phyloP scores from a whole-genome alignment of 169 alveolate species.

The Theileria sp. region DNA sequence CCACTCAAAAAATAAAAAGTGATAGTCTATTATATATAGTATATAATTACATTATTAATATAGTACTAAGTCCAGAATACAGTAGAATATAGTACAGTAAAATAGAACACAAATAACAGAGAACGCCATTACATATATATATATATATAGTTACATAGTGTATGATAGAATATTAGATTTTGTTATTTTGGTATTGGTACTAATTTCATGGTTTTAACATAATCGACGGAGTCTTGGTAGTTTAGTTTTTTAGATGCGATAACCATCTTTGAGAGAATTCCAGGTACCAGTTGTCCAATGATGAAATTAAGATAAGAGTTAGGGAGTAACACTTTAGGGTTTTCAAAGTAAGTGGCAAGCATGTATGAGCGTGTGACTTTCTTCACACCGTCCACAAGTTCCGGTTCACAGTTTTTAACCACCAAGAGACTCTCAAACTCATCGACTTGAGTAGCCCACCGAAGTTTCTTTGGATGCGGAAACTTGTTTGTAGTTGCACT shows the following conservation, averaged over 20 bases:
- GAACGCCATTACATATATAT: too few relatives aligned
- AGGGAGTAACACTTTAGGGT: conserved; percentile 65
- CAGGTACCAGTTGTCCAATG: conserved; percentile 60
- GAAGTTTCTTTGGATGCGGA: conserved; percentile 2
- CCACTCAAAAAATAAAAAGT: too few relatives aligned
- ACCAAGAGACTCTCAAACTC: conserved; percentile 58
- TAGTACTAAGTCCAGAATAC: too few relatives aligned
- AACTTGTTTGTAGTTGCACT: conserved; percentile 34
- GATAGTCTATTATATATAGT: too few relatives aligned
- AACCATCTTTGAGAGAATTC: conserved; percentile 52
- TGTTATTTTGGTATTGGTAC: conserved; percentile 1
- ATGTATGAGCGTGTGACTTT: conserved; percentile 25
- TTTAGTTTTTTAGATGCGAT: conserved; percentile 50
- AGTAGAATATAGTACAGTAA: too few relatives aligned
- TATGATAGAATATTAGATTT: too few relatives aligned
- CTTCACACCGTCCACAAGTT: conserved; percentile 6
- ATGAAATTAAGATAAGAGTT: conserved; percentile 51
- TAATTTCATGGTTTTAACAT: conserved; percentile 18
- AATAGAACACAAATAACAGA: too few relatives aligned
- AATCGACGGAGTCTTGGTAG: conserved; percentile 21
- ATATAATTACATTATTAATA: too few relatives aligned
- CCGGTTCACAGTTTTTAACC: conserved; percentile 36
- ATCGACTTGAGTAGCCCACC: conserved; percentile 62
- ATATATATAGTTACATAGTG: too few relatives aligned
- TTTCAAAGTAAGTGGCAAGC: conserved; percentile 55